Evolutionary conservation across 1,139 yeast genomes (phyloP).

Genomic region (Kodamaea sp.): DNA sequence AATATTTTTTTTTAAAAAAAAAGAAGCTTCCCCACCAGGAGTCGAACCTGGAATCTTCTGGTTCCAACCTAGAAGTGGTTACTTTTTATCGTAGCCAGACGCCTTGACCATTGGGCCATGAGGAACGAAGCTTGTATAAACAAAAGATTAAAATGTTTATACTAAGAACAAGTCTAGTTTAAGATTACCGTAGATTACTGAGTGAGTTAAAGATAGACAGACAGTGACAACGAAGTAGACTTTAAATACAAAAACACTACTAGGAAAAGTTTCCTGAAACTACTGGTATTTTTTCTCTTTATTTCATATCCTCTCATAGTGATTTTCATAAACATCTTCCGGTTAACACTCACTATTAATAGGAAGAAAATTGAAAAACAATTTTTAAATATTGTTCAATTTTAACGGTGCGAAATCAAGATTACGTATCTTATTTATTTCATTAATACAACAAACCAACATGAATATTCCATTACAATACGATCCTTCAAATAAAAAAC

Average conservation of each 20-base stretch:
- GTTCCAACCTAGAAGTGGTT: slow-evolving; percentile 55
- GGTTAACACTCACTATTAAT: neutral
- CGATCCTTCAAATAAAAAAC: slow-evolving; percentile 29
- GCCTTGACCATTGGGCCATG: slow-evolving; percentile 94
- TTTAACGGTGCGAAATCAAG: neutral
- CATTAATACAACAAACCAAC: slow-evolving; percentile 1
- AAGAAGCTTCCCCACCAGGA: slow-evolving; percentile 86
- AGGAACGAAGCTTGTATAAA: slow-evolving; percentile 52
- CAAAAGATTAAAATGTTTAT: neutral
- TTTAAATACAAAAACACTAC: no score
- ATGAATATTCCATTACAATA: slow-evolving; percentile 26
- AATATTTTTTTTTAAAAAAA: slow-evolving; percentile 20
- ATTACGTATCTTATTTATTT: neutral
- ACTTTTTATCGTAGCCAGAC: slow-evolving; percentile 73
- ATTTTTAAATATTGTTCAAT: neutral
- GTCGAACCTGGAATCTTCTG: slow-evolving; percentile 95
- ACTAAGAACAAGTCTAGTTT: no score
- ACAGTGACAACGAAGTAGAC: neutral
- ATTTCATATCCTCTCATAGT: neutral
- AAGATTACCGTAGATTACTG: neutral
- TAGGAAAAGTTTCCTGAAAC: no score
- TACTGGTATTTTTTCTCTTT: neutral
- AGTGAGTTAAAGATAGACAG: neutral
- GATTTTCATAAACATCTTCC: neutral
- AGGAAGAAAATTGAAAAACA: neutral